Conservation (phyloP, 23 red algal genomes). For the Gracilaria caudata region DNA sequence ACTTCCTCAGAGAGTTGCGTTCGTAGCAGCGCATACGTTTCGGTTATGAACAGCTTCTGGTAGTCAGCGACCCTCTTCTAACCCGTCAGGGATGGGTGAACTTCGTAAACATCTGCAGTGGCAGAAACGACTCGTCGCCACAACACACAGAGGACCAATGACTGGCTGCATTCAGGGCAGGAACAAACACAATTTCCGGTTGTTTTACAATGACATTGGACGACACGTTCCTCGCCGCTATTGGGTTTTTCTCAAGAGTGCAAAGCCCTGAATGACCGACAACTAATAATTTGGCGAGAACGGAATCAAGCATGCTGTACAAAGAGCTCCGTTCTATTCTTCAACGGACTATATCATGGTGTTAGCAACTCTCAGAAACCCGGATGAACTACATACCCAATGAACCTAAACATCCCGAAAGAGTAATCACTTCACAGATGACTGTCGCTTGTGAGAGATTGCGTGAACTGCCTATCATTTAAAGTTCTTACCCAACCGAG, state of each 20-base stretch:
- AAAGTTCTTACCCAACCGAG: neutral
- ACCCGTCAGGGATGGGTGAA: too few species aligned
- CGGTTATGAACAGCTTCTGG: neutral
- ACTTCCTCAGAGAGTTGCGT: too few species aligned
- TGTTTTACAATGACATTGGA: slow-evolving; percentile 9
- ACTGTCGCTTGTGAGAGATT: neutral
- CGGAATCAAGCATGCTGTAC: slow-evolving; percentile 24
- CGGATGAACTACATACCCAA: slow-evolving; percentile 6
- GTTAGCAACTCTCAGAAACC: neutral
- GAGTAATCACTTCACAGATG: slow-evolving; percentile 11
- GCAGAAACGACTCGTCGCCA: neutral
- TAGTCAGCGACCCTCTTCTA: too few species aligned
- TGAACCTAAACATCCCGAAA: slow-evolving; percentile 11
- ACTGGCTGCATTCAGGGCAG: neutral
- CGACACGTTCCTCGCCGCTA: neutral
- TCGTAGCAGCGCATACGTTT: neutral
- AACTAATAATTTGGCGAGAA: neutral
- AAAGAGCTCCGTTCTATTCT: slow-evolving; percentile 7
- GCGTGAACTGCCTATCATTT: neutral
- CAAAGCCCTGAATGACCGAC: neutral
- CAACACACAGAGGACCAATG: neutral
- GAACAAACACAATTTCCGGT: slow-evolving; percentile 11
- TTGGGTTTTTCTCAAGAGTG: neutral
- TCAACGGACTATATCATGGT: neutral
- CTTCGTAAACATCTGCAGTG: neutral